These are phyloP conservation scores for Pneumocystis jirovecii DNA, from an alignment of 1,139 yeast species.

Conservation along the genomic window DNA sequence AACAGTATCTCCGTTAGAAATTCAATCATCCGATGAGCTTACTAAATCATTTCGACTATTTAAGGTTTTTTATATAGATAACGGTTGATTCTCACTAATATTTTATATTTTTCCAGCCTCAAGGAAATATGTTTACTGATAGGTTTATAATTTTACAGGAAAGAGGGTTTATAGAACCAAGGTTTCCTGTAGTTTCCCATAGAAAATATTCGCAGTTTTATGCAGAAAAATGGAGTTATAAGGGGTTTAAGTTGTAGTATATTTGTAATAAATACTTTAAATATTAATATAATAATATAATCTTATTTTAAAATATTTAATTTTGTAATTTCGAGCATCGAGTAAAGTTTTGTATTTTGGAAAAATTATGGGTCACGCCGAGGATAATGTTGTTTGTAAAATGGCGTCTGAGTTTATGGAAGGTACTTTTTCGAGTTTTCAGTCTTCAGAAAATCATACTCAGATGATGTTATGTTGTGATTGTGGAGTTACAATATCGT, in stretches of 20 bases:
- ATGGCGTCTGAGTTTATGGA: not conserved
- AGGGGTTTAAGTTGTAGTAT: constrained; percentile 51
- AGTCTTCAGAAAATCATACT: not conserved
- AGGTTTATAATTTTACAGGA: constrained; percentile 70
- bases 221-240: constrained; percentile 85
- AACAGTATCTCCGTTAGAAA: constrained; percentile 41
- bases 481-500: constrained; percentile 98
- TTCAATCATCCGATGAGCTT: constrained; percentile 78
- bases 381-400: not conserved
- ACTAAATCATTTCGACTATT: constrained; percentile 69
- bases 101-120: constrained; percentile 33
- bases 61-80: constrained; percentile 5
- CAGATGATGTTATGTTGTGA: constrained; percentile 67
- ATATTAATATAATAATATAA: not conserved
- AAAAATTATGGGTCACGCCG: not conserved
- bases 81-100: not conserved
- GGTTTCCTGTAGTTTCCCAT: constrained; percentile 55
- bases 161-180: constrained; percentile 71
- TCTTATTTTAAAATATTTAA: not conserved
- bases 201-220: constrained; percentile 53
- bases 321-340: not conserved
- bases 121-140: constrained; percentile 75
- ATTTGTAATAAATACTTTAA: not conserved
- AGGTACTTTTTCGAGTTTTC: not conserved
- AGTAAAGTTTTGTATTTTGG: not conserved